Base-by-base conservation (phyloP, 257 asterid species). In the Capsicum baccatum region DNA sequence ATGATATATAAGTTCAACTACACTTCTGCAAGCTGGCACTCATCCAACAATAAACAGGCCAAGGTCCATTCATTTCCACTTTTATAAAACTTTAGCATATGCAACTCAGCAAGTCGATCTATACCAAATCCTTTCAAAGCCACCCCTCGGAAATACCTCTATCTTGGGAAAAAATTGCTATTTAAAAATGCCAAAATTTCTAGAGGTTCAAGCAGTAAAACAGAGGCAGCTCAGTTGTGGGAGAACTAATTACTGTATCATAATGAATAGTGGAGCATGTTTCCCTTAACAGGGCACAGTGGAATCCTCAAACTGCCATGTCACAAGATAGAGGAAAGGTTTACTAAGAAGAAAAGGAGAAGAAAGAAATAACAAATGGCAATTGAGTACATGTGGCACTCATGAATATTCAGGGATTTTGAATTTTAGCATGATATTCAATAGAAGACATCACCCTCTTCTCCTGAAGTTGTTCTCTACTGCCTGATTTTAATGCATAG, bases 21-120 rank as follows among this genome's bases (percentile, higher is more conserved):
- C 44, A 64, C 44, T 26, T 64, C 71, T 26, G 44, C 17, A 64
- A 26, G 44, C n/a, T 5, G 44, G 17, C n/a, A 33, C n/a, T 64
- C 44, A 33, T 64, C 70, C 71, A 64, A 6, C 71, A 33, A 71
- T 19, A 60, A 59, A 19, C 35, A 60, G 37, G 70, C 37, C 70
- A 63, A 63, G 42, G 70, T 63, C 68, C 68, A 60, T n/a, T 17
- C 12, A 60, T 60, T 19, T 60, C 68, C 37, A 60, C 68, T 60
- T n/a, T n/a, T 35, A n/a, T 19, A n/a, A 19, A 55, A 60, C 33
- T 19, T 60, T 8, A 60, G 68, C 3, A 4, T 60, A 60, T 2
- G 35, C 37, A 60, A 19, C 66, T 60, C 68, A 62, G 33, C 68
- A 62, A 62, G 68, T 62, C 68, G 9, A 62, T 19, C 68, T n/a